These are phyloP conservation scores for Bremia lactucae DNA, from an alignment of 352 stramenopile genomes.

Conservation along the genomic window DNA sequence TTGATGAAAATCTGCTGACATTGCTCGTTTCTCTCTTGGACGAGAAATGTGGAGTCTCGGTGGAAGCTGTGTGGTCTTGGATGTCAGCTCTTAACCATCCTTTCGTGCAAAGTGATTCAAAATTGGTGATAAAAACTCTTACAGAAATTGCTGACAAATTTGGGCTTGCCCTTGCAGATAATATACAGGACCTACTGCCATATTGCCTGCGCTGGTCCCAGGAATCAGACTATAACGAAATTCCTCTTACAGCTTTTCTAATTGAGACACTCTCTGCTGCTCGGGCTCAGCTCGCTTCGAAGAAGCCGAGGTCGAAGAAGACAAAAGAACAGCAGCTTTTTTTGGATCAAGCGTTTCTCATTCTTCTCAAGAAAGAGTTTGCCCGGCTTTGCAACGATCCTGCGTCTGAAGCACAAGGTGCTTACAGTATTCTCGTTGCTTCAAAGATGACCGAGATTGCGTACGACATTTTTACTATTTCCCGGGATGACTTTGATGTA, in stretches of 20 bases:
- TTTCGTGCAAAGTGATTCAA: constrained; percentile 23
- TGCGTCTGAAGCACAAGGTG: constrained; percentile 9
- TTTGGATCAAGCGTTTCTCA: constrained; percentile 40
- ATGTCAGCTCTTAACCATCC: constrained; percentile 44
- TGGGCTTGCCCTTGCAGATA: constrained; percentile 26
- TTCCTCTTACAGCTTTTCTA: constrained; percentile 40
- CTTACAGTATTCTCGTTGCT: constrained; percentile 28
- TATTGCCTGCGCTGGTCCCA: constrained; percentile 56
- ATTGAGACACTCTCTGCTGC: constrained; percentile 46
- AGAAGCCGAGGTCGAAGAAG: constrained; percentile 30
- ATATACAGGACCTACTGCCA: constrained; percentile 34
- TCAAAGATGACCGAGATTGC: constrained; percentile 40
- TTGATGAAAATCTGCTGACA: constrained; percentile 50
- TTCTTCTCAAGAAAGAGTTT: constrained; percentile 65
- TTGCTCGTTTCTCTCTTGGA: constrained; percentile 45
- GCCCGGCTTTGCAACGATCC: constrained; percentile 26
- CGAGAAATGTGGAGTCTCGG: constrained; percentile 12
- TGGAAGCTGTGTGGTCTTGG: constrained; percentile 35
- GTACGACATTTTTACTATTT: constrained; percentile 27
- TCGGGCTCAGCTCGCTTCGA: constrained; percentile 18
- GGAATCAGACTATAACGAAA: constrained; percentile 31
- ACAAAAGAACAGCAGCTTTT: constrained; percentile 27
- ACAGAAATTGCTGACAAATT: constrained; percentile 29
- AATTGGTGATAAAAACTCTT: constrained; percentile 5
- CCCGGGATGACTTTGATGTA: constrained; percentile 47